Percentiles rank a stretch among this genome's conserved stretches.
Evolutionary conservation across 768 basidiomycete genomes (phyloP).

Genomic region (Suillus placidus): DNA sequence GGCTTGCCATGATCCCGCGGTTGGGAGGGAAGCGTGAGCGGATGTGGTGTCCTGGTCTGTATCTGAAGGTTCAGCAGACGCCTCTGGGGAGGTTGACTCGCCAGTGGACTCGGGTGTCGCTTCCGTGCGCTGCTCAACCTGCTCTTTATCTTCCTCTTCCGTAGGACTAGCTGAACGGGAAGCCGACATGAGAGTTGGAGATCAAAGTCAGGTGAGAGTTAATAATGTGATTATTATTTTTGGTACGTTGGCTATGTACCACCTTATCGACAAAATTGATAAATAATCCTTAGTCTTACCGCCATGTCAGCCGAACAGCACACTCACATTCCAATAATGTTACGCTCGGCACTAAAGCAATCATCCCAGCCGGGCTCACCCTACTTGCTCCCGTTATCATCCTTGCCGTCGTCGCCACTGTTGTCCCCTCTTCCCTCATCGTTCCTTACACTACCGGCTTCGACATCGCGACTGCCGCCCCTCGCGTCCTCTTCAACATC

Average conservation of each 20-base stretch:
- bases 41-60: slow-evolving; percentile 10
- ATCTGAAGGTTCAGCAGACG: slow-evolving; percentile 12
- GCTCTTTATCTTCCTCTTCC: background rate
- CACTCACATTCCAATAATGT: slow-evolving; percentile 25
- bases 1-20: slow-evolving; percentile 68
- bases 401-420: slow-evolving; percentile 22
- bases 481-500: slow-evolving; percentile 26
- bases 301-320: slow-evolving; percentile 12
- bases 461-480: slow-evolving; percentile 19
- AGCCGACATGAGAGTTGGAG: slow-evolving; percentile 6
- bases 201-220: slow-evolving; percentile 4
- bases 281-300: background rate
- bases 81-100: slow-evolving; percentile 10
- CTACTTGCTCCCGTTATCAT: slow-evolving; percentile 23
- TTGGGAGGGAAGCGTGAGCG: slow-evolving; percentile 22
- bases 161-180: slow-evolving; percentile 22
- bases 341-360: slow-evolving; percentile 35
- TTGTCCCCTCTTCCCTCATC: slow-evolving; percentile 18
- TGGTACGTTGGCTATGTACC: background rate
- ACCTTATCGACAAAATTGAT: background rate
- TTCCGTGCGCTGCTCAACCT: background rate
- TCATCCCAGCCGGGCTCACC: slow-evolving; percentile 21
- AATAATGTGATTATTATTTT: slow-evolving; percentile 13
- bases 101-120: slow-evolving; percentile 7
- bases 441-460: slow-evolving; percentile 24